Evolutionary conservation across 139 green algal species (phyloP), one percentile per base, ranked within the genome.

Genomic region (Tetratostichococcus sp.): DNA sequence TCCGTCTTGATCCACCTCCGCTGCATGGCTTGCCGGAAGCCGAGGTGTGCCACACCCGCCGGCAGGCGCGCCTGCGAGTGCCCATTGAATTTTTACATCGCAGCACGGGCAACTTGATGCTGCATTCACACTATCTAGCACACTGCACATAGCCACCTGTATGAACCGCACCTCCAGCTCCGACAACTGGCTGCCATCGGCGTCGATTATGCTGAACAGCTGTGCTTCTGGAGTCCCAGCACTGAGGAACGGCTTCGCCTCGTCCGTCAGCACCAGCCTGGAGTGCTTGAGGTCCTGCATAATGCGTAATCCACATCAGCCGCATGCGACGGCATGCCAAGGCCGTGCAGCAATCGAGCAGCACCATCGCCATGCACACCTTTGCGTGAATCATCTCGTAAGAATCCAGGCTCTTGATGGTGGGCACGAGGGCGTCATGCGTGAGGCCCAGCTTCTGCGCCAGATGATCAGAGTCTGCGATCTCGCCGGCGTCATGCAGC

Each of bases 11-110:
- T 57, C 91, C 93, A 96, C 72, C 91, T 90, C 35, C 83, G 67
- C 79, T 95, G 86, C 93, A 99, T 98, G 32, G 91, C 94, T 82
- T 97, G 91, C 79, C 92, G 92, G 84, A 98, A 94, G 11, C 95
- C 95, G 33, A 97, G 77, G 26, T 95, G 93, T 2, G 82, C 91
- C 1, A 89, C 50, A 17, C 50, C 50, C 50, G 50, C 2, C 50
- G 50, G 50, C 50, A 62, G 50, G 50, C 50, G 50, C 14, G 14
- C 19, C 50, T 62, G 39, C 39, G 11, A 62, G 14, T 50, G 8
- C 8, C 39, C 8, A 50, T 14, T 14, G 39, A 14, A 8, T 22
- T 14, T 50, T 50, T 50, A 50, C 14, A 50, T 50, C 39, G 14
- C 39, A 14, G 8, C 39, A 22, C 8, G 39, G 14, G 39, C 8